phyloP scores from a whole-genome alignment of 345 rosid genomes.

The Aethionema arabicum region DNA sequence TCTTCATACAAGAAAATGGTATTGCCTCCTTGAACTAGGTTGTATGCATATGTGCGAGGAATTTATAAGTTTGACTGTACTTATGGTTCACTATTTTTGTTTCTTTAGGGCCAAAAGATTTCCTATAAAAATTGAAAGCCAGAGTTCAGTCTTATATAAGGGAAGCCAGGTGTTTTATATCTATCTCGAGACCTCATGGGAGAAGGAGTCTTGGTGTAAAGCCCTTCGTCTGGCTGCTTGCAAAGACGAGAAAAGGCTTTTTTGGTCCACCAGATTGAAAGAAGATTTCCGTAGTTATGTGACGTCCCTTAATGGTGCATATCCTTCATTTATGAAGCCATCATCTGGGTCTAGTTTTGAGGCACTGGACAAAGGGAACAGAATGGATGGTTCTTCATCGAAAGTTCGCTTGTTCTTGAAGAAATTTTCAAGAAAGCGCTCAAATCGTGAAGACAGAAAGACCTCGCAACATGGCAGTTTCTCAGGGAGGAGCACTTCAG shows the following conservation, averaged over 20 bases:
- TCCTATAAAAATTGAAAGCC: conserved; percentile 80
- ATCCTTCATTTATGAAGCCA: conserved; percentile 76
- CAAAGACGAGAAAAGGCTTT: conserved; percentile 53
- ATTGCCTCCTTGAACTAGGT: conserved; percentile 14
- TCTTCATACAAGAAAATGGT: conserved; percentile 81
- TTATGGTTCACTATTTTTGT: not conserved
- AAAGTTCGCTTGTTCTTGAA: conserved; percentile 70
- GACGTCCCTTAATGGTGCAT: conserved; percentile 55
- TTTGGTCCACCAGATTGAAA: conserved; percentile 61
- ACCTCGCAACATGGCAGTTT: conserved; percentile 35
- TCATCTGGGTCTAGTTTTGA: conserved; percentile 48
- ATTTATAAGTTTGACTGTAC: conserved; percentile 5
- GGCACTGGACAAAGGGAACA: conserved; percentile 50
- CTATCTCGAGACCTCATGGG: conserved; percentile 94
- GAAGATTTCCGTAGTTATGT: conserved; percentile 62
- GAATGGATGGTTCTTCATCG: conserved; percentile 62
- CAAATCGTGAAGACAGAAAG: conserved; percentile 59
- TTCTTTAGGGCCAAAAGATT: conserved; percentile 77
- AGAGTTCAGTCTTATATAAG: conserved; percentile 54
- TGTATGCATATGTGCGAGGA: not conserved
- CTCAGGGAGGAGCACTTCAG: conserved; percentile 38
- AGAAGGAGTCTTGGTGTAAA: conserved; percentile 98
- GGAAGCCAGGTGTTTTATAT: conserved; percentile 63
- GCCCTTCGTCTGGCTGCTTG: conserved; percentile 87
- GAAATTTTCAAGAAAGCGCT: conserved; percentile 48